Evolutionary conservation across 805 yeast species (phyloP).

Genomic region (Candida peoriensis): DNA sequence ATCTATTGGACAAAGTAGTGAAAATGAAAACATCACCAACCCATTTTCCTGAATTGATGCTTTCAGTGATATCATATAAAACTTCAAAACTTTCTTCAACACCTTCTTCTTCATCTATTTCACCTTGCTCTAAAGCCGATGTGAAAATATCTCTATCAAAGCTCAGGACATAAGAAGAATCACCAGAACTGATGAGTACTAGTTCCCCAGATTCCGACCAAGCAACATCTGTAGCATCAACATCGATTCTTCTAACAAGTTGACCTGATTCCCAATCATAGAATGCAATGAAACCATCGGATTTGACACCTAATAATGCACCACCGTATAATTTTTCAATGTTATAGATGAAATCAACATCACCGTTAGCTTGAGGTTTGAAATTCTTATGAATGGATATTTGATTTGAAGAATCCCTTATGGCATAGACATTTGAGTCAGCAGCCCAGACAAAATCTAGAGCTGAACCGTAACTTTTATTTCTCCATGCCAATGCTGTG

Average conservation of each 20-base stretch:
- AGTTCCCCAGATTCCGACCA: conserved; percentile 96
- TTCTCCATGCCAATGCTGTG: conserved; percentile 97
- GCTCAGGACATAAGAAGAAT: conserved; percentile 71
- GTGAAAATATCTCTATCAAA: conserved; percentile 65
- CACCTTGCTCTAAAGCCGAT: conserved; percentile 53
- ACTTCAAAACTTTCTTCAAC: conserved; percentile 84
- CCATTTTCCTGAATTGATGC: conserved; percentile 86
- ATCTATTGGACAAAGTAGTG: conserved; percentile 80
- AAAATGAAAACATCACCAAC: conserved; percentile 95
- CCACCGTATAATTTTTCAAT: conserved; percentile 87
- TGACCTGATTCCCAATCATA: conserved; percentile 91
- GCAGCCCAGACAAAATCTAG: conserved; percentile 93
- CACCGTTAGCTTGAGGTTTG: conserved; percentile 64
- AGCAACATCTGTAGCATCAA: conserved; percentile 70
- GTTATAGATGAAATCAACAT: conserved; percentile 60
- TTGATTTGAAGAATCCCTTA: conserved; percentile 60
- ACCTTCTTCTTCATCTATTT: conserved; percentile 76
- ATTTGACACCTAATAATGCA: conserved; percentile 77
- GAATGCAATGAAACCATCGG: conserved; percentile 79
- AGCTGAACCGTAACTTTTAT: conserved; percentile 87
- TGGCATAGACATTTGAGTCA: conserved; percentile 83
- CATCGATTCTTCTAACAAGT: conserved; percentile 84
- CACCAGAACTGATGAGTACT: conserved; percentile 66
- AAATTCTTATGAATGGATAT: conserved; percentile 80
- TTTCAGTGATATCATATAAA: conserved; percentile 73